Percentiles rank a stretch among this genome's conserved stretches.
Conservation (phyloP, 306 rosid genomes). For the Luffa acutangula region DNA sequence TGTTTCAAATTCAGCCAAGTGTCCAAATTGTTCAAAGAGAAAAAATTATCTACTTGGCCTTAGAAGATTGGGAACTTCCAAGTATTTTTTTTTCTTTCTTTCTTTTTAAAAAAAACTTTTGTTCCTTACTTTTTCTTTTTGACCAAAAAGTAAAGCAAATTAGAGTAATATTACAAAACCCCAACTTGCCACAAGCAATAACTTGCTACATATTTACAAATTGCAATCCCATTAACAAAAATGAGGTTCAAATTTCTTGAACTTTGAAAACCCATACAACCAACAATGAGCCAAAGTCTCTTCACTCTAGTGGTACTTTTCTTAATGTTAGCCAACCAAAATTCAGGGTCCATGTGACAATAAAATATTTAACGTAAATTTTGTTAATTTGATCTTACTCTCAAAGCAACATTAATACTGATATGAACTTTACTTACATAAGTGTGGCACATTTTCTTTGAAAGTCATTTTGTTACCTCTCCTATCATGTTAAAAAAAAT, state of each 20-base stretch:
- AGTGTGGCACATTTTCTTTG: too few species aligned
- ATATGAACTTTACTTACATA: too few species aligned
- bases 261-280: neutral
- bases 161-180: neutral
- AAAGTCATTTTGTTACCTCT: too few species aligned
- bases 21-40: neutral
- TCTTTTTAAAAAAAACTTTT: neutral
- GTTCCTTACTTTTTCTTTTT: neutral
- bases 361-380: neutral
- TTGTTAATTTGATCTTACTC: neutral
- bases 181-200: neutral
- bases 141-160: neutral
- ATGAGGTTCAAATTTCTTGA: neutral
- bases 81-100: neutral
- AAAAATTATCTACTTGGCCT: neutral
- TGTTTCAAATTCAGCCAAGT: conserved; percentile 2
- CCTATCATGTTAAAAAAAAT: too few species aligned
- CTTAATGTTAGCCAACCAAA: neutral
- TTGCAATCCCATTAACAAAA: neutral
- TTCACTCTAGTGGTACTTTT: neutral
- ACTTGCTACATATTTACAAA: neutral
- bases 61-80: neutral
- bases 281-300: neutral
- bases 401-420: too few species aligned
- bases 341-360: neutral